These are phyloP conservation scores for Dacryopinax spathularia DNA, from an alignment of 768 basidiomycete species.

Conservation along the genomic window DNA sequence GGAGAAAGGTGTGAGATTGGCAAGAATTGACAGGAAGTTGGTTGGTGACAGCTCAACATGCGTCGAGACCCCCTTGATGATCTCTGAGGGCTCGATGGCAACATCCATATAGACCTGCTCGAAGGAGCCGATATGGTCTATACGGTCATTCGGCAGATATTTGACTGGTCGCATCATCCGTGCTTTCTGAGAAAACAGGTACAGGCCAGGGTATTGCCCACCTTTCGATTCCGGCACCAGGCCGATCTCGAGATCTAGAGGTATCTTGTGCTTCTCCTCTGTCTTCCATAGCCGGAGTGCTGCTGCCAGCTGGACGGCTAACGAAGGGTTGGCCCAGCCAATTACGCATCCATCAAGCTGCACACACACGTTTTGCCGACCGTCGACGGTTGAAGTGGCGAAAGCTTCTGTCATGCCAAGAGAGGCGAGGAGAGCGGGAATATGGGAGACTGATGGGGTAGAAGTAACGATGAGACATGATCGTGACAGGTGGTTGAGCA, in stretches of 20 bases:
- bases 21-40: constrained; percentile 89
- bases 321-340: constrained; percentile 70
- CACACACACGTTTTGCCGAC: constrained; percentile 65
- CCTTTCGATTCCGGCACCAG: constrained; percentile 76
- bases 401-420: constrained; percentile 94
- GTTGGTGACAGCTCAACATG: constrained; percentile 93
- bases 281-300: constrained; percentile 91
- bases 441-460: constrained; percentile 56
- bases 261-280: constrained; percentile 62
- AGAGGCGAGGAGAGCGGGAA: constrained; percentile 65
- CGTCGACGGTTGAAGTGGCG: constrained; percentile 55
- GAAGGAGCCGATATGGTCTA: constrained; percentile 88
- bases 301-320: constrained; percentile 67
- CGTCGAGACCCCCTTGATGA: constrained; percentile 58
- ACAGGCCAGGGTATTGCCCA: constrained; percentile 94
- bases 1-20: constrained; percentile 95
- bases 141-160: constrained; percentile 67
- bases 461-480: constrained; percentile 81
- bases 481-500: constrained; percentile 90
- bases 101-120: constrained; percentile 99
- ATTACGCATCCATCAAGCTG: constrained; percentile 93
- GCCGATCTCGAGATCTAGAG: constrained; percentile 89
- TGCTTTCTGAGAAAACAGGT: constrained; percentile 70
- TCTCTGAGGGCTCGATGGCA: constrained; percentile 77
- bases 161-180: constrained; percentile 98